These are phyloP conservation scores for Nicotiana tabacum DNA, from an alignment of 257 asterid genomes.

Conservation along the genomic window DNA sequence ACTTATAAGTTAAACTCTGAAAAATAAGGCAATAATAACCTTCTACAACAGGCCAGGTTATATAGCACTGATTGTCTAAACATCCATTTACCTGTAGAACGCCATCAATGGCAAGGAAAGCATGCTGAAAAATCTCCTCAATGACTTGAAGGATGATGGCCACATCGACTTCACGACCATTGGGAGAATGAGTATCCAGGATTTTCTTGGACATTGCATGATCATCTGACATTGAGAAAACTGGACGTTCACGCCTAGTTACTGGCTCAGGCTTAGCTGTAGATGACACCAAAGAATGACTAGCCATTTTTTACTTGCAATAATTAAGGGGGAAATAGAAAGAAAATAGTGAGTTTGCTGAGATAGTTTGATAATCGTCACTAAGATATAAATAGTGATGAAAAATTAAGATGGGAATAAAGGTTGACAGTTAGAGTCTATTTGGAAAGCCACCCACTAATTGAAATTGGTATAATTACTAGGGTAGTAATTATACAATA, in stretches of 20 bases:
- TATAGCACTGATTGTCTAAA: too few species aligned
- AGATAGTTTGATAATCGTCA: background rate
- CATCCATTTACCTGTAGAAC: conserved; percentile 28
- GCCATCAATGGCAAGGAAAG: conserved; percentile 28
- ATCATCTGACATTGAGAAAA: conserved; percentile 38
- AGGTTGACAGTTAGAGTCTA: conserved; percentile 6
- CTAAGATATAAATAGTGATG: conserved; percentile 39
- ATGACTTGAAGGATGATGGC: conserved; percentile 40
- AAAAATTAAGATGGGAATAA: background rate
- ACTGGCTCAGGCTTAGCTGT: conserved; percentile 17
- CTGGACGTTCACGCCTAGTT: conserved; percentile 25
- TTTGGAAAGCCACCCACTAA: too few species aligned
- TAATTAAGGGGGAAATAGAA: background rate
- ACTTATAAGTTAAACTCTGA: too few species aligned
- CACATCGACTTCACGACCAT: conserved; percentile 37
- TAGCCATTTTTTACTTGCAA: background rate
- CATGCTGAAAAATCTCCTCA: conserved; percentile 42
- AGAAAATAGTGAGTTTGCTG: background rate
- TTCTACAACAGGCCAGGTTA: too few species aligned
- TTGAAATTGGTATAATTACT: too few species aligned
- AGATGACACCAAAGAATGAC: conserved; percentile 8
- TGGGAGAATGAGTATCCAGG: conserved; percentile 53
- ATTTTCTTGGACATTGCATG: conserved; percentile 43
- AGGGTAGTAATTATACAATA: too few species aligned
- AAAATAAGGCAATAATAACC: too few species aligned